Evolutionary conservation across 129 eudicot genomes (phyloP).

Genomic region (Flaveria ramosissima): DNA sequence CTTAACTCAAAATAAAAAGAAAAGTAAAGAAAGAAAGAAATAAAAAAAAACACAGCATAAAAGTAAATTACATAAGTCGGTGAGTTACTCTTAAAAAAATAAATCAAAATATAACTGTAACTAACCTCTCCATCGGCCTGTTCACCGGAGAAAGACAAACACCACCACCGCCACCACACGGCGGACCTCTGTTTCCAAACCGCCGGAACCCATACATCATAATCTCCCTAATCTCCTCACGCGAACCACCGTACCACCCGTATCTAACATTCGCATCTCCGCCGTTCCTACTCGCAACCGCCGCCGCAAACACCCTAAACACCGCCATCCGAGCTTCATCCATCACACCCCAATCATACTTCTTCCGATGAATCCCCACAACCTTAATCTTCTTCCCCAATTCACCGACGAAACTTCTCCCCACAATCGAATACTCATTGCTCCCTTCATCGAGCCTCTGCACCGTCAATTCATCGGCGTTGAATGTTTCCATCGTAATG

Average conservation of each 20-base stretch:
- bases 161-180: conserved; percentile 32
- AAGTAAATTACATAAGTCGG: too few relatives aligned
- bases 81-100: too few relatives aligned
- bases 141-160: conserved; percentile 34
- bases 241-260: conserved; percentile 41
- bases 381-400: not conserved
- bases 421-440: conserved; percentile 17
- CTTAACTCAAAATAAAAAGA: too few relatives aligned
- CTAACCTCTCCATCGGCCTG: conserved; percentile 34
- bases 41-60: too few relatives aligned
- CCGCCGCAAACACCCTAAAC: conserved; percentile 28
- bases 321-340: conserved; percentile 28
- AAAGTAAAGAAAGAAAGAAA: too few relatives aligned
- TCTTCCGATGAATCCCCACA: conserved; percentile 30
- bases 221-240: conserved; percentile 32
- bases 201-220: conserved; percentile 32
- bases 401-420: conserved; percentile 23
- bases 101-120: not conserved
- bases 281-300: conserved; percentile 28
- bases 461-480: not conserved
- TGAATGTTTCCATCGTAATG: too few relatives aligned
- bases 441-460: conserved; percentile 20
- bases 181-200: conserved; percentile 3
- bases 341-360: conserved; percentile 18
- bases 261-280: conserved; percentile 33